Evolutionary conservation across 306 rosid species (phyloP), one percentile per base, ranked within the genome.

Genomic region (Castanospermum australe): DNA sequence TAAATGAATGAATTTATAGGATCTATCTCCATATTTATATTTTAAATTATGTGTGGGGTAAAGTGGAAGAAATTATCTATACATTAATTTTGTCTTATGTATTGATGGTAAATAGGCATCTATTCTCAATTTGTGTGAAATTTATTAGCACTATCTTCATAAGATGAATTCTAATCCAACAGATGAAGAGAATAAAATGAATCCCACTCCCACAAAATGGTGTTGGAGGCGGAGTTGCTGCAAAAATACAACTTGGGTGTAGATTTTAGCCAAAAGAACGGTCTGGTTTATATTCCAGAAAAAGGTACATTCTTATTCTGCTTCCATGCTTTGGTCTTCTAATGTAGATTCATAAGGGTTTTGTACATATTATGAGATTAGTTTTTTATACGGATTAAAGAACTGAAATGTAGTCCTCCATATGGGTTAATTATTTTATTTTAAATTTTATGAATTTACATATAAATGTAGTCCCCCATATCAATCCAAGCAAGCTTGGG

Each of bases 271-370:
- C 25, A 8, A 25, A 91, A 90, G 55, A 88, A 76, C 41, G 94
- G 90, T 1, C 32, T 84, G 64, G 80, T 89, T 84, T 87, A 54
- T 59, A 81, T 93, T 73, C 97, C 98, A 3, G 92, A 92, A 17
- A 91, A 78, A 90, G 97, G 97, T 93, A 51, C 14, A 76, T 69
- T 56, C 67, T 75, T 71, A 41, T 56, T 57, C 44, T 35, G 57
- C 17, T 76, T 9, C 24, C 76, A 10, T 73, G 25, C 11, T 75
- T 85, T 54, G 60, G 59, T 11, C 12, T 59, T 68, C 12, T 73
- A 25, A 10, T 79, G 14, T 21, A 14, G 30, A n/a, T 45, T 81
- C 24, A 30, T 73, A 56, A 45, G 30, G 1, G 33, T 35, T 71
- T 55, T 72, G 41, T 42, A 21, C 21, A 18, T 39, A 9, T 8